These are phyloP conservation scores for Saturnispora sekii DNA, from an alignment of 805 yeast species.

Conservation along the genomic window DNA sequence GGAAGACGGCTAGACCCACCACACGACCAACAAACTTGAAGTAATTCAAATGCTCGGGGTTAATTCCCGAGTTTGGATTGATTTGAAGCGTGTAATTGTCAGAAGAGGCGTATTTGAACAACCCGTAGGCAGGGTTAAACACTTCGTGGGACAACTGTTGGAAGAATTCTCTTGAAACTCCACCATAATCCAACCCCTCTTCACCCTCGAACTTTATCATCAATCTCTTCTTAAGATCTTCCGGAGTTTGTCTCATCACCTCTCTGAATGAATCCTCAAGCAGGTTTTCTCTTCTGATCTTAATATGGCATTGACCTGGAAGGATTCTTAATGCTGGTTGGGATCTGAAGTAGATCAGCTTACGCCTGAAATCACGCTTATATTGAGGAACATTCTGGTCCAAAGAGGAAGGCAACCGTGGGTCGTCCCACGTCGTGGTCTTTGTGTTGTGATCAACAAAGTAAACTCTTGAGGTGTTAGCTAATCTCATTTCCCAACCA, in stretches of 20 bases:
- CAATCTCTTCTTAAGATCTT: slow-evolving; percentile 91
- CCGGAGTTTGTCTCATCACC: slow-evolving; percentile 97
- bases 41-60: slow-evolving; percentile 96
- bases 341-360: slow-evolving; percentile 93
- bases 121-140: slow-evolving; percentile 97
- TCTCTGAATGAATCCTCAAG: slow-evolving; percentile 98
- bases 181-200: slow-evolving; percentile 99
- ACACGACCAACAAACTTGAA: slow-evolving; percentile 98
- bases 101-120: slow-evolving; percentile 95
- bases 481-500: slow-evolving; percentile 99
- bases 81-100: slow-evolving; percentile 97
- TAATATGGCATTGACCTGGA: slow-evolving; percentile 98
- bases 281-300: slow-evolving; percentile 92
- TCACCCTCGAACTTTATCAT: slow-evolving; percentile 99
- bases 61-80: slow-evolving; percentile 93
- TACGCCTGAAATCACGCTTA: slow-evolving; percentile 97
- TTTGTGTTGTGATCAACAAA: slow-evolving; percentile 98
- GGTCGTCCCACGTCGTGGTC: slow-evolving; percentile 99
- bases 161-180: slow-evolving; percentile 97
- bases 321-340: slow-evolving; percentile 95
- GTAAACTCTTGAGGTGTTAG: slow-evolving; percentile 96
- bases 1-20: slow-evolving; percentile 97
- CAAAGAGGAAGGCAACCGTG: slow-evolving; percentile 91
- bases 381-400: slow-evolving; percentile 99
- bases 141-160: slow-evolving; percentile 93